Conservation (phyloP, 192 early-diverging fungal genomes). For the Backusella australiensis region DNA sequence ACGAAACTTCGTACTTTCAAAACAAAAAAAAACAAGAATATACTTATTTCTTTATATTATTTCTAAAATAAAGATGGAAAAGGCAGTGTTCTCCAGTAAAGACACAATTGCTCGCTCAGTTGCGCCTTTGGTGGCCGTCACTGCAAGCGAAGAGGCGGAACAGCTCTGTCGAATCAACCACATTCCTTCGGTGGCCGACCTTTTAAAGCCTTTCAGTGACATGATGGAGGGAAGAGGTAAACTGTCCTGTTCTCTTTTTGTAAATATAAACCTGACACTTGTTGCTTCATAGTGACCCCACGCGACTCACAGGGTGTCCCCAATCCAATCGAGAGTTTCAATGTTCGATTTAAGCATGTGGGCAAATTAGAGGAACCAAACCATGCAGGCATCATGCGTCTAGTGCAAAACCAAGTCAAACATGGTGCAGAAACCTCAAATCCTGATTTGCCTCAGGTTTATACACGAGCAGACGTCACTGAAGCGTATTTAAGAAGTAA, state of each 20-base stretch:
- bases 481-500: constrained; percentile 46
- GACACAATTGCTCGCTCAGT: constrained; percentile 54
- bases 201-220: constrained; percentile 71
- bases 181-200: constrained; percentile 54
- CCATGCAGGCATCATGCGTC: constrained; percentile 40
- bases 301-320: constrained; percentile 63
- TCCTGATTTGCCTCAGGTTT: background rate
- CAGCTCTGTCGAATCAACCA: constrained; percentile 58
- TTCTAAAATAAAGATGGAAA: constrained; percentile 2
- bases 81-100: constrained; percentile 21
- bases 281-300: constrained; percentile 40
- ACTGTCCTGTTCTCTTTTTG: too few relatives aligned
- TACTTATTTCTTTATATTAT: background rate
- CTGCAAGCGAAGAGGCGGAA: constrained; percentile 61
- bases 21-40: background rate
- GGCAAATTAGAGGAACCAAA: constrained; percentile 52
- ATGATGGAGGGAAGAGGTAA: constrained; percentile 62
- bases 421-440: constrained; percentile 8
- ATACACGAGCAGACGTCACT: constrained; percentile 46
- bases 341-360: constrained; percentile 61
- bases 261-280: too few relatives aligned
- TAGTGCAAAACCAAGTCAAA: constrained; percentile 51
- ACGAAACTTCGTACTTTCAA: background rate
- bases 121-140: constrained; percentile 65
- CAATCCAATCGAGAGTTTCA: constrained; percentile 58